These are phyloP conservation scores for Cladosporium sp. DNA, from an alignment of 2,329 filamentous ascomycete genomes.

Conservation along the genomic window DNA sequence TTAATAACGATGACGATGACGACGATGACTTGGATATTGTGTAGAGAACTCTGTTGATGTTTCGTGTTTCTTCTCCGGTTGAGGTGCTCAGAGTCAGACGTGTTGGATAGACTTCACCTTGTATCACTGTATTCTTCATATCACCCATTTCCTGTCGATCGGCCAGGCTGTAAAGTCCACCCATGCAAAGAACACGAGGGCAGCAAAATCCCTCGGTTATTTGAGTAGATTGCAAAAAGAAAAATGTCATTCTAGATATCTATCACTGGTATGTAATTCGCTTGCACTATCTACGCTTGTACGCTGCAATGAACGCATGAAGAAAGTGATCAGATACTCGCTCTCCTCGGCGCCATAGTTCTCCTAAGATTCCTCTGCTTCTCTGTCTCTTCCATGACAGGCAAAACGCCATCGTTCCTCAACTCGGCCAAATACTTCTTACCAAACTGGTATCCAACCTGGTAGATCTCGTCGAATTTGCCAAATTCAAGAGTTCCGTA, in stretches of 20 bases:
- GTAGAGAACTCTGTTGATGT: slow-evolving; percentile 20
- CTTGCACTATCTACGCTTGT: too few species aligned
- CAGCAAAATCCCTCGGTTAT: too few species aligned
- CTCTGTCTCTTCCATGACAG: slow-evolving; percentile 48
- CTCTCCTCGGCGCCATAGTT: slow-evolving; percentile 48
- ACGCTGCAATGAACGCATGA: too few species aligned
- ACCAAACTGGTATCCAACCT: slow-evolving; percentile 81
- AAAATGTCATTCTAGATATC: too few species aligned
- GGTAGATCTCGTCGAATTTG: slow-evolving; percentile 96
- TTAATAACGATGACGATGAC: slow-evolving; percentile 36
- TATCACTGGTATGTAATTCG: too few species aligned
- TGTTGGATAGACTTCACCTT: too few species aligned
- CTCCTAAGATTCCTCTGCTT: slow-evolving; percentile 47
- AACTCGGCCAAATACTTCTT: slow-evolving; percentile 73
- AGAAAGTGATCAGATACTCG: slow-evolving; percentile 36
- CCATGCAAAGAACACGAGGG: too few species aligned
- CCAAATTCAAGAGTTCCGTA: slow-evolving; percentile 95
- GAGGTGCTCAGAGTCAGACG: too few species aligned
- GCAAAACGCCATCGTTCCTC: slow-evolving; percentile 71
- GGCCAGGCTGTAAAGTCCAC: too few species aligned
- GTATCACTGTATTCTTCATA: too few species aligned
- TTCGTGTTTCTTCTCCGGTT: background rate
- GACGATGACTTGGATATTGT: slow-evolving; percentile 47
- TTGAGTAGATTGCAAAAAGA: too few species aligned
- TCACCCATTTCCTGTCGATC: too few species aligned